Percentiles rank a stretch among this genome's conserved stretches.
Evolutionary conservation across 1,284 basidiomycete genomes (phyloP).

Genomic region (Marasmius fiardii): DNA sequence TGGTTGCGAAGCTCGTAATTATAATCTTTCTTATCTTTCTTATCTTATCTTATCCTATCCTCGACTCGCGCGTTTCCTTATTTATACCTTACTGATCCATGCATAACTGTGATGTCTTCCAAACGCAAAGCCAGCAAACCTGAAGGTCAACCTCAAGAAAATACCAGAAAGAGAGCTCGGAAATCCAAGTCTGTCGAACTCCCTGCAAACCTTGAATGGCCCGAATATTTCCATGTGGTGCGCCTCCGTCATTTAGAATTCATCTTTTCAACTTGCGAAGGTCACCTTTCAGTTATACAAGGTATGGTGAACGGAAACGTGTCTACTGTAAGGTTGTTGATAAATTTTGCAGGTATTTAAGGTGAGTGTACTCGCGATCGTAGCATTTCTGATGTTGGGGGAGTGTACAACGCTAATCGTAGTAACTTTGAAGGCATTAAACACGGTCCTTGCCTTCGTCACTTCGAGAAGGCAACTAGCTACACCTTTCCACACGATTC

Average conservation of each 20-base stretch:
- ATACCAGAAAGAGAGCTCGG: neutral
- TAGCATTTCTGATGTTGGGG: neutral
- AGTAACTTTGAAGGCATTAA: constrained; percentile 74
- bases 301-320: constrained; percentile 20
- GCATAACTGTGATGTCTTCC: neutral
- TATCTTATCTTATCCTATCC: too few species aligned
- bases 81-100: too few species aligned
- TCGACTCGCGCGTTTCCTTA: too few species aligned
- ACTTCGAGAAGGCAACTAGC: constrained; percentile 82
- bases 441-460: constrained; percentile 87
- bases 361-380: constrained; percentile 3
- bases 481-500: constrained; percentile 75
- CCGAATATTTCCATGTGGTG: constrained; percentile 57
- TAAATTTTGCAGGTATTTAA: constrained; percentile 26
- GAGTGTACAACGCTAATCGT: neutral
- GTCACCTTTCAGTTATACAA: constrained; percentile 33
- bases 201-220: constrained; percentile 37
- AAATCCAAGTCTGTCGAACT: neutral
- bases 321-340: neutral
- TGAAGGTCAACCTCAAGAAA: neutral
- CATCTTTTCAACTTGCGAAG: neutral
- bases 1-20: too few species aligned
- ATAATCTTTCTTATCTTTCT: too few species aligned
- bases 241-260: constrained; percentile 18
- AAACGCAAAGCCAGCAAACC: neutral